These are phyloP conservation scores for Blastobotrys indianensis DNA, from an alignment of 1,139 yeast species.

Conservation along the genomic window DNA sequence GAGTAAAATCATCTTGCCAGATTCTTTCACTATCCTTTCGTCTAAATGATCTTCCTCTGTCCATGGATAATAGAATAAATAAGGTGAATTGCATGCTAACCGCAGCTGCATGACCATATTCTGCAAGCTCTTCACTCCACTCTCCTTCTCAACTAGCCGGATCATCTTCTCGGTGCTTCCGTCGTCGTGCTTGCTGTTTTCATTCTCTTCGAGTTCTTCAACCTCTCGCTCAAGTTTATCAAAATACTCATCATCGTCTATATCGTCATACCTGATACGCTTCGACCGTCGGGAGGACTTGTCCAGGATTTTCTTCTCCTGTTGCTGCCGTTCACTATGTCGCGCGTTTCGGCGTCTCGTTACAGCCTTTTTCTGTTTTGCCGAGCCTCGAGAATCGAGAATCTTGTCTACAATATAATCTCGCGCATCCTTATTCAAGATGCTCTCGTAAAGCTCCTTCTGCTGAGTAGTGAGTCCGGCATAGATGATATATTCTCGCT, in stretches of 20 bases:
- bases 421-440: conserved; percentile 42
- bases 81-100: conserved; percentile 79
- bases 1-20: conserved; percentile 67
- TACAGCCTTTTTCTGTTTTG: background rate
- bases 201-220: conserved; percentile 9
- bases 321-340: background rate
- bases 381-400: conserved; percentile 20
- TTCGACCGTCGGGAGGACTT: background rate
- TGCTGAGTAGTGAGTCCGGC: conserved; percentile 63
- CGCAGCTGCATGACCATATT: conserved; percentile 79
- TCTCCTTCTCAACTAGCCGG: conserved; percentile 30
- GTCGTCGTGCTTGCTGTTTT: conserved; percentile 7
- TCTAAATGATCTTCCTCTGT: conserved; percentile 37
- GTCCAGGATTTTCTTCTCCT: no score
- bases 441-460: conserved; percentile 54
- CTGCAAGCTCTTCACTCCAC: conserved; percentile 45
- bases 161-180: conserved; percentile 18
- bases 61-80: conserved; percentile 77
- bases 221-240: conserved; percentile 10
- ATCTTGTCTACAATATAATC: conserved; percentile 36
- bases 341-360: background rate
- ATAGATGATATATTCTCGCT: conserved; percentile 80
- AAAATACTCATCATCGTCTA: conserved; percentile 14
- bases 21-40: conserved; percentile 42
- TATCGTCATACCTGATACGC: conserved; percentile 9